These are phyloP conservation scores for Pseudomassariella vexata DNA, from an alignment of 2,329 filamentous ascomycete species.

Conservation along the genomic window DNA sequence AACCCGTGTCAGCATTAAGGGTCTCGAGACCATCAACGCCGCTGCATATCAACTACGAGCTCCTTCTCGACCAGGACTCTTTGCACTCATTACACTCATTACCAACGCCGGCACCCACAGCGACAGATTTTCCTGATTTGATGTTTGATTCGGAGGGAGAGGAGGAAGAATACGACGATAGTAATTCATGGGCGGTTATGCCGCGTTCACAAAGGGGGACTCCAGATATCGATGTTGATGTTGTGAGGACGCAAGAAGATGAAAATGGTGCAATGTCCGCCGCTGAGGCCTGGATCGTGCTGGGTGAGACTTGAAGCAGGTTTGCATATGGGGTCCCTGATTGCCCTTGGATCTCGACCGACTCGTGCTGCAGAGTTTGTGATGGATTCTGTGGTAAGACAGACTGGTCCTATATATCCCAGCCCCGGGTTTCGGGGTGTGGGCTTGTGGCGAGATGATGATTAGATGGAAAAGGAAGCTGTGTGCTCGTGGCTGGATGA, in stretches of 20 bases:
- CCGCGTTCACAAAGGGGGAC: constrained; percentile 1
- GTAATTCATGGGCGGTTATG: constrained; percentile 3
- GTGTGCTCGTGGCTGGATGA: constrained; percentile 1
- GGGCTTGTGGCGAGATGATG: neutral
- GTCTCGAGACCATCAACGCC: constrained; percentile 2
- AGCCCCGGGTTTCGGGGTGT: neutral
- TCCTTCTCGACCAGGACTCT: constrained; percentile 1
- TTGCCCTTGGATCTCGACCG: constrained; percentile 4
- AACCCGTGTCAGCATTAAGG: too few relatives aligned
- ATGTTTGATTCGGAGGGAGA: constrained; percentile 2
- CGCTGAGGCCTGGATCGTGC: constrained; percentile 4
- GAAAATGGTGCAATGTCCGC: neutral
- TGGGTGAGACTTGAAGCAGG: constrained; percentile 5
- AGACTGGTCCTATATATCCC: constrained; percentile 4
- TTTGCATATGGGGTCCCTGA: constrained; percentile 1
- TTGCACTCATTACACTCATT: constrained; percentile 2
- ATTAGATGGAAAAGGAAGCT: neutral
- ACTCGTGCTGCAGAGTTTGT: constrained; percentile 1
- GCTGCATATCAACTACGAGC: constrained; percentile 1
- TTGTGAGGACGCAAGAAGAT: too few relatives aligned
- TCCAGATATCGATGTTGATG: constrained; percentile 1
- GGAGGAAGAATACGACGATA: constrained; percentile 3
- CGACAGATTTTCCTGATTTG: neutral
- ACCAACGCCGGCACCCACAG: neutral
- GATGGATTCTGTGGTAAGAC: too few relatives aligned